phyloP scores from a whole-genome alignment of 768 basidiomycete genomes.

The Inosperma sp. region DNA sequence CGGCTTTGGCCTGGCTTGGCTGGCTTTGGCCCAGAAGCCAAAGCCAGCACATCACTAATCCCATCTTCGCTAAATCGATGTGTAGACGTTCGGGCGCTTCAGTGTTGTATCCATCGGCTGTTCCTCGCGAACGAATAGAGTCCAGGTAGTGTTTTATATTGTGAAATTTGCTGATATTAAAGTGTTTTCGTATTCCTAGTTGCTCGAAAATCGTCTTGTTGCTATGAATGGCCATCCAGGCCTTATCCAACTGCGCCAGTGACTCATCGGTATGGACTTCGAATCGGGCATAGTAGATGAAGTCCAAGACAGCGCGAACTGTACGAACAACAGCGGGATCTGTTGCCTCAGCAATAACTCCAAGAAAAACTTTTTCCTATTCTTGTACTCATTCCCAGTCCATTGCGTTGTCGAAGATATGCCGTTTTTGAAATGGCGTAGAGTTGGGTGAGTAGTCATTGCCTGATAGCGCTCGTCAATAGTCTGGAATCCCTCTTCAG shows the following conservation, averaged over 20 bases:
- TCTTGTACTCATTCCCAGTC: slow-evolving; percentile 41
- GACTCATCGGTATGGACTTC: slow-evolving; percentile 25
- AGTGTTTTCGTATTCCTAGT: slow-evolving; percentile 20
- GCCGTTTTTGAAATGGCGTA: slow-evolving; percentile 41
- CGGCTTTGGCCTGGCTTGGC: too few species aligned
- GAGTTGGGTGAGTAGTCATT: slow-evolving; percentile 13
- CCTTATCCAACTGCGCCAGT: slow-evolving; percentile 19
- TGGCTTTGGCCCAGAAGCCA: too few species aligned
- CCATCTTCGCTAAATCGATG: slow-evolving; percentile 40
- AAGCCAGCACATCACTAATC: too few species aligned
- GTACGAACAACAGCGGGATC: slow-evolving; percentile 17
- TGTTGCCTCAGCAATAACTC: slow-evolving; percentile 23
- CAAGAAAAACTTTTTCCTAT: slow-evolving; percentile 33
- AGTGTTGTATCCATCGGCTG: slow-evolving; percentile 33
- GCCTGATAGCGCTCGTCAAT: slow-evolving; percentile 13
- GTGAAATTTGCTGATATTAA: slow-evolving; percentile 40
- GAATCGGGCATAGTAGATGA: slow-evolving; percentile 34
- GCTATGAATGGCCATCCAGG: slow-evolving; percentile 27
- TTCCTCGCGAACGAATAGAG: slow-evolving; percentile 25
- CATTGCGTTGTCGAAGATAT: slow-evolving; percentile 39
- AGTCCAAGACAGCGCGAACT: slow-evolving; percentile 29
- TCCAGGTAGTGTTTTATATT: slow-evolving; percentile 29
- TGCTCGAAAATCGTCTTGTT: slow-evolving; percentile 31
- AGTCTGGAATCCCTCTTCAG: too few species aligned
- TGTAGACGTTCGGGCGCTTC: slow-evolving; percentile 38